Evolutionary conservation across 1,139 yeast genomes (phyloP).

Genomic region (Geotrichum candidum): DNA sequence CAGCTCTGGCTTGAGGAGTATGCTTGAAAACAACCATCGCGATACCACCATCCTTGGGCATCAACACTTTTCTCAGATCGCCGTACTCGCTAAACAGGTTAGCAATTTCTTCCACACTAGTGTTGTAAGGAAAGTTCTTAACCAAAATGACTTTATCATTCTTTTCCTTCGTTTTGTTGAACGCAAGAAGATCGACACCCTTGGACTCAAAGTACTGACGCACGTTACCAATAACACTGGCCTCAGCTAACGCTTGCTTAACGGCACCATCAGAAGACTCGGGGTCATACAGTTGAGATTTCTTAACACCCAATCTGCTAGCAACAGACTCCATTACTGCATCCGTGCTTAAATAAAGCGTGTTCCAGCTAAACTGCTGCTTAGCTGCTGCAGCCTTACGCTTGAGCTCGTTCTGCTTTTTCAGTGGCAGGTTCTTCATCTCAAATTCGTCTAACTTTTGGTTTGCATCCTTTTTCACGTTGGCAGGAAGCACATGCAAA

Average conservation of each 20-base stretch:
- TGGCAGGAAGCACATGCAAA: constrained; percentile 82
- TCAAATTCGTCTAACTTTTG: constrained; percentile 86
- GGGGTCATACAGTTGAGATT: constrained; percentile 81
- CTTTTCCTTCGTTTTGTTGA: constrained; percentile 57
- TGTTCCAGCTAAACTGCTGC: constrained; percentile 90
- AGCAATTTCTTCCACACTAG: constrained; percentile 70
- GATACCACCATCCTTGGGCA: constrained; percentile 97
- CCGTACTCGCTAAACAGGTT: constrained; percentile 80
- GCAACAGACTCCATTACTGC: constrained; percentile 93
- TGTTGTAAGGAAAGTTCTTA: constrained; percentile 86
- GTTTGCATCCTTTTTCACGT: constrained; percentile 59
- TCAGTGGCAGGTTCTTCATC: constrained; percentile 79
- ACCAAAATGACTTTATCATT: constrained; percentile 79
- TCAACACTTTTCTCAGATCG: constrained; percentile 66
- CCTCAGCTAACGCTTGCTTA: constrained; percentile 97
- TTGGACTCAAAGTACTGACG: constrained; percentile 76
- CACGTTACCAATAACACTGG: constrained; percentile 89
- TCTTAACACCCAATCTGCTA: constrained; percentile 69
- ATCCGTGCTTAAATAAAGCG: constrained; percentile 82
- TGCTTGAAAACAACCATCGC: constrained; percentile 92
- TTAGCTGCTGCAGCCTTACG: constrained; percentile 79
- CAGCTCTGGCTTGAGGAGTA: constrained; percentile 78
- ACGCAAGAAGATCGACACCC: constrained; percentile 77
- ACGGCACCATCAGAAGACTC: constrained; percentile 85
- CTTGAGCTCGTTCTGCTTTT: constrained; percentile 81